Percentiles rank a stretch among this genome's conserved stretches.
These are phyloP conservation scores for Myxozyma kluyveri DNA, from an alignment of 805 yeast species.

Conservation along the genomic window DNA sequence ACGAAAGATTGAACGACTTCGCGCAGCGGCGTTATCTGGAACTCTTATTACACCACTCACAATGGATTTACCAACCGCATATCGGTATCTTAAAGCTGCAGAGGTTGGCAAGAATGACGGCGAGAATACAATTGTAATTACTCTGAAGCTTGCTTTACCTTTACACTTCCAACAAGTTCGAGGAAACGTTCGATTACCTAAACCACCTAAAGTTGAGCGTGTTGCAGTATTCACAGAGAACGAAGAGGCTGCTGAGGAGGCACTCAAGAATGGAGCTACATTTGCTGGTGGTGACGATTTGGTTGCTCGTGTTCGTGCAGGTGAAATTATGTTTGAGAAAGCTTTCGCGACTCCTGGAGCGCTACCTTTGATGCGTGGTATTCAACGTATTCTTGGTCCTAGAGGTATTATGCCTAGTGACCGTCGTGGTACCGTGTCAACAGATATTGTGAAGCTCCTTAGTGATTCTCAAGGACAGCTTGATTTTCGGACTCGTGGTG, in stretches of 20 bases:
- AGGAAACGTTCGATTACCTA: conserved; percentile 72
- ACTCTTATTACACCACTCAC: conserved; percentile 58
- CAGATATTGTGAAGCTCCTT: conserved; percentile 12
- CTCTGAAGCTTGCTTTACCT: conserved; percentile 64
- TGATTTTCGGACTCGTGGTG: conserved; percentile 12
- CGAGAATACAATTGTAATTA: conserved; percentile 68
- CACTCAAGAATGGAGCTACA: conserved; percentile 59
- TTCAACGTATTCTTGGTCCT: conserved; percentile 85
- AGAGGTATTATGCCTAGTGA: conserved; percentile 83
- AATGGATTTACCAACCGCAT: conserved; percentile 58
- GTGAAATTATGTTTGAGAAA: conserved; percentile 60
- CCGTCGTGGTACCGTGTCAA: conserved; percentile 75
- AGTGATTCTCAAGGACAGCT: conserved; percentile 3
- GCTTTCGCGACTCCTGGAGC: conserved; percentile 86
- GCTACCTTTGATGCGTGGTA: conserved; percentile 53
- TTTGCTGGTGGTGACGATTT: conserved; percentile 71
- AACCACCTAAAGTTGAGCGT: conserved; percentile 62
- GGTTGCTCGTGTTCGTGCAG: conserved; percentile 59
- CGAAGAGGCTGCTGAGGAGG: conserved; percentile 51
- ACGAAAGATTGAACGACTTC: conserved; percentile 30
- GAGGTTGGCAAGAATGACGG: conserved; percentile 80
- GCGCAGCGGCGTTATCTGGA: conserved; percentile 42
- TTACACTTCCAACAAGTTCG: conserved; percentile 72
- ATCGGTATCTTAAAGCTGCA: conserved; percentile 78
- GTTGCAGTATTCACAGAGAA: conserved; percentile 67